phyloP scores from a whole-genome alignment of 345 rosid genomes.

The Firmiana major region DNA sequence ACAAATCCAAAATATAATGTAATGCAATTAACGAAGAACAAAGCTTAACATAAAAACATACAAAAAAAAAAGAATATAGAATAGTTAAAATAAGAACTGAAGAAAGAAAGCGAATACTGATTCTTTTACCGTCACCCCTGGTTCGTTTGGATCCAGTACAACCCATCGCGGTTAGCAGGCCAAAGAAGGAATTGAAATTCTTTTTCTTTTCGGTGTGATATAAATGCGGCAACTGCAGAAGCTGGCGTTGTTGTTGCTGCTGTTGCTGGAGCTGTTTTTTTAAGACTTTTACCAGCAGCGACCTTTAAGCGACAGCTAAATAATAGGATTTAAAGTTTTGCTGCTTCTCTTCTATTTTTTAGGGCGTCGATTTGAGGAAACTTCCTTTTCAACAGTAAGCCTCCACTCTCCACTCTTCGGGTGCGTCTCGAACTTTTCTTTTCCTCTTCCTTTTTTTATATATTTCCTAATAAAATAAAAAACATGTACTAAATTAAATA shows the following conservation, averaged over 20 bases:
- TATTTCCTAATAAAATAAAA: not conserved
- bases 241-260: not conserved
- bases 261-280: not conserved
- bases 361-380: not conserved
- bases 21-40: not conserved
- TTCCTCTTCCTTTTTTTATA: not conserved
- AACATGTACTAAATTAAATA: no score
- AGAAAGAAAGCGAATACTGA: not conserved
- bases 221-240: not conserved
- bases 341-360: not conserved
- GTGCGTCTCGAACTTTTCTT: no score
- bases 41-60: not conserved
- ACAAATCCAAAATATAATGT: not conserved
- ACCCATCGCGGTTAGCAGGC: slow-evolving; percentile 13
- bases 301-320: not conserved
- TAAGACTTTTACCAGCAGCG: not conserved
- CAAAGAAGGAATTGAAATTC: not conserved
- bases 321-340: not conserved
- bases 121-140: slow-evolving; percentile 17
- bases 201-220: not conserved
- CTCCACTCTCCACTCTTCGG: no score
- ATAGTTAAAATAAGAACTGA: not conserved
- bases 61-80: not conserved
- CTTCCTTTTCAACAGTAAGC: no score
- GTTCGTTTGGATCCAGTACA: slow-evolving; percentile 25